Percentiles rank a stretch among this genome's conserved stretches.
Conservation (phyloP, 2,329 filamentous ascomycete species). For the Akanthomyces uredinophilus region DNA sequence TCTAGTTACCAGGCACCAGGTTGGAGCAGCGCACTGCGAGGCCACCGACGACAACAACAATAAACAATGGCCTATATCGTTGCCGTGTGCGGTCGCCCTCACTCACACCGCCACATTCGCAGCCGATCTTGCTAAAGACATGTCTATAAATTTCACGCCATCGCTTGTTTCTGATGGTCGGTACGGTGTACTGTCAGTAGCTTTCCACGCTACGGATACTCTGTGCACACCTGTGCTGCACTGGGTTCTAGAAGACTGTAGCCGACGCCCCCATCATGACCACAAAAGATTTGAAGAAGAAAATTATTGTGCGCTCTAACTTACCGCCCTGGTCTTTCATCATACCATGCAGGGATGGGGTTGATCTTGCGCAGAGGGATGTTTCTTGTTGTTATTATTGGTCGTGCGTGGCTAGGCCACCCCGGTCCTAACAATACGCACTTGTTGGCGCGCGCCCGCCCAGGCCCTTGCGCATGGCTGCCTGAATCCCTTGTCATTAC, state of each 20-base stretch:
- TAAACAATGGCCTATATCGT: slow-evolving; percentile 7
- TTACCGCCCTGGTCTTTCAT: not conserved
- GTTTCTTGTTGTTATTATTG: not conserved
- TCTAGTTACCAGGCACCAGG: too few species aligned
- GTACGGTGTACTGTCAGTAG: not conserved
- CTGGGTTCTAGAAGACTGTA: not conserved
- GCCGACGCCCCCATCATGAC: not conserved
- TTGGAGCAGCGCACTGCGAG: not conserved
- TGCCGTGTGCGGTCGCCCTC: not conserved
- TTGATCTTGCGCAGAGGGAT: not conserved
- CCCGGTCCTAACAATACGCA: not conserved
- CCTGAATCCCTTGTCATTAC: slow-evolving; percentile 4
- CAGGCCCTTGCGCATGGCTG: slow-evolving; percentile 6
- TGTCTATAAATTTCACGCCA: not conserved
- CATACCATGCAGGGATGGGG: slow-evolving; percentile 7
- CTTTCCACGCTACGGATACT: not conserved
- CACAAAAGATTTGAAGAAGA: not conserved
- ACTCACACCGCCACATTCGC: slow-evolving; percentile 10
- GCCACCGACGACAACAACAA: not conserved
- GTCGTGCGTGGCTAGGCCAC: not conserved
- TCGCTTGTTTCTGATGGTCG: not conserved
- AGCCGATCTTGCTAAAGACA: not conserved
- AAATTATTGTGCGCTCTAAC: slow-evolving; percentile 1
- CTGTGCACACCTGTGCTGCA: not conserved
- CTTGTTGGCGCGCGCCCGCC: slow-evolving; percentile 2